phyloP scores from a whole-genome alignment of 371 early-diverging fungal genomes.

The Encephalitozoon romaleae region DNA sequence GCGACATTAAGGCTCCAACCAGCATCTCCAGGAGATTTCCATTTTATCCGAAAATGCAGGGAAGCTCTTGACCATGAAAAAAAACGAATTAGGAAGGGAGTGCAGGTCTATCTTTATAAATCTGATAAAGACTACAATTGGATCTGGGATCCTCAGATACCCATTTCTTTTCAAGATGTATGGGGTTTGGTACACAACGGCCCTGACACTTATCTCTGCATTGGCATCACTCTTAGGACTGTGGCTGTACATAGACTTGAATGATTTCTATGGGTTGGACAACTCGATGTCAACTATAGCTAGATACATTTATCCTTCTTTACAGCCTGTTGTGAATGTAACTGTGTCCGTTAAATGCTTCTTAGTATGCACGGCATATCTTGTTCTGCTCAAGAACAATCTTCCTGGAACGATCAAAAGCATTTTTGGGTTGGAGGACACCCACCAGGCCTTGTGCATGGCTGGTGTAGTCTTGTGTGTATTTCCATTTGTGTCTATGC shows the following conservation, averaged over 20 bases:
- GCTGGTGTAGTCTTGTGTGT: background rate
- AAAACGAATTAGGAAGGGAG: background rate
- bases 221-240: slow-evolving; percentile 31
- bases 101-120: slow-evolving; percentile 24
- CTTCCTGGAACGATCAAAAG: background rate
- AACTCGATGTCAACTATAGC: slow-evolving; percentile 19
- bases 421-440: background rate
- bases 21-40: background rate
- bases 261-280: slow-evolving; percentile 26
- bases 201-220: slow-evolving; percentile 9
- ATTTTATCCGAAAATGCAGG: background rate
- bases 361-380: slow-evolving; percentile 23
- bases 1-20: background rate
- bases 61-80: slow-evolving; percentile 7
- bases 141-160: slow-evolving; percentile 38
- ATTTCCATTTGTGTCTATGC: slow-evolving; percentile 24
- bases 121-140: slow-evolving; percentile 41
- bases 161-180: slow-evolving; percentile 31
- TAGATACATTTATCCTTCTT: background rate
- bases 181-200: slow-evolving; percentile 14
- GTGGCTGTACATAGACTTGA: slow-evolving; percentile 28
- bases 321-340: slow-evolving; percentile 19
- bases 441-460: background rate
- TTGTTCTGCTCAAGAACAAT: slow-evolving; percentile 18
- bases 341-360: slow-evolving; percentile 38